Conservation (phyloP, 2,329 filamentous ascomycete genomes). For the Aspergillus terreus region DNA sequence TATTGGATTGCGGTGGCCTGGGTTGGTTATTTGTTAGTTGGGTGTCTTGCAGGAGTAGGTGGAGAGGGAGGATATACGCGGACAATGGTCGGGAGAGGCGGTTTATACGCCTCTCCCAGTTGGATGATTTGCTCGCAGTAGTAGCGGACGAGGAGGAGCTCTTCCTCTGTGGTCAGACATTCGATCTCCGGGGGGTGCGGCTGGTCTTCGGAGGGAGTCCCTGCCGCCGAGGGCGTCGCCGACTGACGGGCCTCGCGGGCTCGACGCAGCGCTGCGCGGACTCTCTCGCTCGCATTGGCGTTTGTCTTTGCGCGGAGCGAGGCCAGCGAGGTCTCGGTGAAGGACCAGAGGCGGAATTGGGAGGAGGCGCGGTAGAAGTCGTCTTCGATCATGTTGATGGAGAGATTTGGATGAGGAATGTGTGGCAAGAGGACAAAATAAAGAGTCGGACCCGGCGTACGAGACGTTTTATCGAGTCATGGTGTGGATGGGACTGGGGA, state of each 20-base stretch:
- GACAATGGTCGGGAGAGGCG: conserved; percentile 55
- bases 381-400: conserved; percentile 71
- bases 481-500: neutral
- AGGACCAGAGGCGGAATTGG: conserved; percentile 91
- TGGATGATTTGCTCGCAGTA: conserved; percentile 64
- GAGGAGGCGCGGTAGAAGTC: conserved; percentile 84
- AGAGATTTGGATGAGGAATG: neutral
- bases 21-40: neutral
- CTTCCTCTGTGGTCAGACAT: conserved; percentile 78
- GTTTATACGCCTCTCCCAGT: conserved; percentile 57
- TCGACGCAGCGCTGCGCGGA: conserved; percentile 55
- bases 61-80: conserved; percentile 43
- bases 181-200: conserved; percentile 53
- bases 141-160: conserved; percentile 74
- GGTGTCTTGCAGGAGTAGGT: neutral
- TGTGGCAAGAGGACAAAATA: neutral
- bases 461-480: neutral
- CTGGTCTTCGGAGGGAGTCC: conserved; percentile 28
- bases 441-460: neutral
- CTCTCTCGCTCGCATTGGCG: conserved; percentile 66
- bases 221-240: conserved; percentile 28
- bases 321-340: conserved; percentile 68
- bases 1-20: conserved; percentile 82
- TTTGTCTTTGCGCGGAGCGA: conserved; percentile 77
- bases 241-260: conserved; percentile 34